These are phyloP conservation scores for Nymphaea colorata DNA, from an alignment of 164 flowering plant genomes.

Conservation along the genomic window DNA sequence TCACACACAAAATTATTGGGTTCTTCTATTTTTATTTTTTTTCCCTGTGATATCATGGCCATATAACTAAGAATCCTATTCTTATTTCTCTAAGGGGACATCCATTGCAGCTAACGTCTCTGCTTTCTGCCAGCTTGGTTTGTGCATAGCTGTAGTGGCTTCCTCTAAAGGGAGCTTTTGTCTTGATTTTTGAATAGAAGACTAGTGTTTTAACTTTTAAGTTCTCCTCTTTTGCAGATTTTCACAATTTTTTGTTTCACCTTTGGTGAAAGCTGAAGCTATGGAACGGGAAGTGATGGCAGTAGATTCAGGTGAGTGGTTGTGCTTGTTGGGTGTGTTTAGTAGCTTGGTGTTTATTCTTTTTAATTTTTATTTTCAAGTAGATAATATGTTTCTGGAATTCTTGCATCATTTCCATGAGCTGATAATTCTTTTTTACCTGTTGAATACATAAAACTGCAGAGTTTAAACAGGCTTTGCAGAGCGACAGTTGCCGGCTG, in stretches of 20 bases:
- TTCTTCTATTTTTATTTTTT: no score
- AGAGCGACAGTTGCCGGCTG: slow-evolving; percentile 93
- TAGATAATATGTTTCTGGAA: neutral
- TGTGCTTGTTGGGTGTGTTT: slow-evolving; percentile 1
- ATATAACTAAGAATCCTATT: no score
- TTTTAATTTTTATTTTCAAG: neutral
- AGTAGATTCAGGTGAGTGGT: slow-evolving; percentile 76
- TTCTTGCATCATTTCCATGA: neutral
- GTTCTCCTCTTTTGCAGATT: slow-evolving; percentile 38
- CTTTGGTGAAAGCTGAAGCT: slow-evolving; percentile 83
- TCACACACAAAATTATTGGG: no score
- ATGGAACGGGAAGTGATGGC: slow-evolving; percentile 97
- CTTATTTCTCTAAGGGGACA: no score
- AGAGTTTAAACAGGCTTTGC: slow-evolving; percentile 94
- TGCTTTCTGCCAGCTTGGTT: no score
- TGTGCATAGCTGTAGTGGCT: no score
- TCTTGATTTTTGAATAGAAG: no score
- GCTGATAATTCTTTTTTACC: no score
- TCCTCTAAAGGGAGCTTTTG: no score
- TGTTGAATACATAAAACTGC: neutral
- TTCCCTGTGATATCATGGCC: no score
- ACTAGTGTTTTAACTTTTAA: no score
- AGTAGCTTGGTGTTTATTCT: neutral
- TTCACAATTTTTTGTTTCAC: slow-evolving; percentile 91
- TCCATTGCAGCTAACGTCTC: no score